Base-by-base conservation (phyloP, 306 rosid species). In the Cucurbita pepo region DNA sequence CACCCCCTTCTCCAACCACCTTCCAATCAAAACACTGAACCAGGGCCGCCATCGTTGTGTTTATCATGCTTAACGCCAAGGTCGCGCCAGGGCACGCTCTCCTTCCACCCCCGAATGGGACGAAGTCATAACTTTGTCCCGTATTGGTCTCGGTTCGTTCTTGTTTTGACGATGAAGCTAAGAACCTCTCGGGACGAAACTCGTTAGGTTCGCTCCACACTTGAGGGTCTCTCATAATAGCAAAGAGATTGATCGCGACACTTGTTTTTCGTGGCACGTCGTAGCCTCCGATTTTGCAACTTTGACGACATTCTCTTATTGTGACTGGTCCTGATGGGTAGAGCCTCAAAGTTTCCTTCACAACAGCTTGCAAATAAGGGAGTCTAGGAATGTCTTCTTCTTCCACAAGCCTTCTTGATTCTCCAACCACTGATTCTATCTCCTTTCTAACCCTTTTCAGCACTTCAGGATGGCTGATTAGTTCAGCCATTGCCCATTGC, bases 401-500 rank as follows among this genome's bases (percentile, higher is more conserved):
- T 0, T 81, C 80, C 0, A 80, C 83, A 0, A 86, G 80, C 44
- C 83, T 72, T 16, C 88, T 0, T 79, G 75, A 80, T 36, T 73
- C 78, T 4, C 88, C 87, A 0, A 84, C 84, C 13, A 82, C 81
- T 21, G 21, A 52, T 6, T 86, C 67, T 0, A 88, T 66, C 71
- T 88, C 90, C 0, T 82, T 75, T 10, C 80, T 43, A 0, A 87
- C 88, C 57, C 74, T 86, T 16, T 83, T 22, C 3, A 86, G 38
- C n/a, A 75, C 83, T 1, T 56, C 18, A 0, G 88, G 88, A 45
- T 86, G 84, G 81, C 84, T 83, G 45, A 84, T 81, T 0, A 86
- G 79, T 72, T 89, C 89, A 8, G 88, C 80, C 37, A 91, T 6
- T 12, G 82, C 89, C 96, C 97, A 89, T 71, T 84, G 88, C 0